Evolutionary conservation across 306 rosid genomes (phyloP).

Genomic region (Echinosophora koreensis): DNA sequence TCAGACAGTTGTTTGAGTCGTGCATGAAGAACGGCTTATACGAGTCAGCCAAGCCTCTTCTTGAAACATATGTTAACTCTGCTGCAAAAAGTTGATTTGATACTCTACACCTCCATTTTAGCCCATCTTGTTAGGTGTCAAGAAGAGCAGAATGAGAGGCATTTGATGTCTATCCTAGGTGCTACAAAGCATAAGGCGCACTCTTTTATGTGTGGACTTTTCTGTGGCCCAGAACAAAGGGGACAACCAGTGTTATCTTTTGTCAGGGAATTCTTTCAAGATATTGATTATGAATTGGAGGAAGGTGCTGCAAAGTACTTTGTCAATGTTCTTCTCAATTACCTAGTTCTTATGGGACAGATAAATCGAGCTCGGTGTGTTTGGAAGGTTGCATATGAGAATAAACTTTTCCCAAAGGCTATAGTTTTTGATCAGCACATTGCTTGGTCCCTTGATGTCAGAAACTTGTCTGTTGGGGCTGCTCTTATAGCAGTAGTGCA

Average conservation of each 20-base stretch:
- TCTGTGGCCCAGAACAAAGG: slow-evolving; percentile 87
- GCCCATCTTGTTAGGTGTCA: slow-evolving; percentile 96
- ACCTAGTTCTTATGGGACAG: slow-evolving; percentile 97
- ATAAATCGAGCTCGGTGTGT: slow-evolving; percentile 91
- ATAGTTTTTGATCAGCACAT: slow-evolving; percentile 94
- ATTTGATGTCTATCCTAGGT: slow-evolving; percentile 91
- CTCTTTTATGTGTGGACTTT: slow-evolving; percentile 90
- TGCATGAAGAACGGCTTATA: slow-evolving; percentile 88
- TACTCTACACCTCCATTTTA: slow-evolving; percentile 91
- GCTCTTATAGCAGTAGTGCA: slow-evolving; percentile 89
- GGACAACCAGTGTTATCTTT: slow-evolving; percentile 83
- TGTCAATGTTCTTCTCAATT: slow-evolving; percentile 93
- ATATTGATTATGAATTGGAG: slow-evolving; percentile 90
- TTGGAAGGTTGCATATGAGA: slow-evolving; percentile 97
- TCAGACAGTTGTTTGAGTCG: slow-evolving; percentile 92
- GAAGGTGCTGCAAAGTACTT: slow-evolving; percentile 92
- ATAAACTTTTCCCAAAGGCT: slow-evolving; percentile 97
- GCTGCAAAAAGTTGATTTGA: slow-evolving; percentile 93
- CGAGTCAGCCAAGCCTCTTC: slow-evolving; percentile 89
- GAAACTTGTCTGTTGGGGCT: slow-evolving; percentile 95
- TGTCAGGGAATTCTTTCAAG: slow-evolving; percentile 88
- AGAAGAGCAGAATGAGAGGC: slow-evolving; percentile 84
- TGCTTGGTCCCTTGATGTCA: slow-evolving; percentile 96
- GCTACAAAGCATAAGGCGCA: slow-evolving; percentile 87
- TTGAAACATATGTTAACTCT: slow-evolving; percentile 82